These are phyloP conservation scores for Kurtzmaniella quercitrusa DNA, from an alignment of 1,139 yeast genomes.

Conservation along the genomic window DNA sequence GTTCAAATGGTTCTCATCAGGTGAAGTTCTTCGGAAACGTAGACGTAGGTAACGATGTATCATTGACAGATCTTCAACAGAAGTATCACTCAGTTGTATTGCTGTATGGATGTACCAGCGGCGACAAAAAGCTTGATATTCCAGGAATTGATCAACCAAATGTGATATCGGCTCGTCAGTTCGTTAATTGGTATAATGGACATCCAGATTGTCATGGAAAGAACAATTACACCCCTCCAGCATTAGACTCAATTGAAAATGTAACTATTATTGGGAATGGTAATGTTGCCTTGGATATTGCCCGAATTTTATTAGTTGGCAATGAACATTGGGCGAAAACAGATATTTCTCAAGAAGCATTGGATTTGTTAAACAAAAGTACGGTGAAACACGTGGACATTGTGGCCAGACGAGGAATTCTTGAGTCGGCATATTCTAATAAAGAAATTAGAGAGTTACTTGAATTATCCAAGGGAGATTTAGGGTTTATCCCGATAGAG, in stretches of 20 bases:
- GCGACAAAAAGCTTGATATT: constrained; percentile 53
- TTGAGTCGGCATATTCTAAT: constrained; percentile 85
- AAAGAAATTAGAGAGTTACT: constrained; percentile 86
- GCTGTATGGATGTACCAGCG: constrained; percentile 75
- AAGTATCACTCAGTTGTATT: constrained; percentile 70
- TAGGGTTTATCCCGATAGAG: constrained; percentile 52
- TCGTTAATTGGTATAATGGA: constrained; percentile 97
- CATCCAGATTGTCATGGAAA: constrained; percentile 54
- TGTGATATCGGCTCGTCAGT: constrained; percentile 78
- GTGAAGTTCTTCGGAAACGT: constrained; percentile 78
- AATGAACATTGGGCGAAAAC: constrained; percentile 60
- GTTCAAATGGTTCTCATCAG: constrained; percentile 5
- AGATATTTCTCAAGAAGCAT: constrained; percentile 68
- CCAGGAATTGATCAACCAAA: constrained; percentile 61
- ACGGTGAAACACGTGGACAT: constrained; percentile 61
- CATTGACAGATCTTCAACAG: constrained; percentile 43
- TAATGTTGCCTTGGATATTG: constrained; percentile 93
- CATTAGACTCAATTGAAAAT: constrained; percentile 53
- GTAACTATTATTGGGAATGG: constrained; percentile 95
- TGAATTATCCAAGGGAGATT: constrained; percentile 48
- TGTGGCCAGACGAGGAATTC: constrained; percentile 80
- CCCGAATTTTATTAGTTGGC: constrained; percentile 68
- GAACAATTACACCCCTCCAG: constrained; percentile 38
- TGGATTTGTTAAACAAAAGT: constrained; percentile 47
- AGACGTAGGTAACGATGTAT: constrained; percentile 53